Conservation (phyloP, 176 grass and related monocot species). For the Zizania latifolia region DNA sequence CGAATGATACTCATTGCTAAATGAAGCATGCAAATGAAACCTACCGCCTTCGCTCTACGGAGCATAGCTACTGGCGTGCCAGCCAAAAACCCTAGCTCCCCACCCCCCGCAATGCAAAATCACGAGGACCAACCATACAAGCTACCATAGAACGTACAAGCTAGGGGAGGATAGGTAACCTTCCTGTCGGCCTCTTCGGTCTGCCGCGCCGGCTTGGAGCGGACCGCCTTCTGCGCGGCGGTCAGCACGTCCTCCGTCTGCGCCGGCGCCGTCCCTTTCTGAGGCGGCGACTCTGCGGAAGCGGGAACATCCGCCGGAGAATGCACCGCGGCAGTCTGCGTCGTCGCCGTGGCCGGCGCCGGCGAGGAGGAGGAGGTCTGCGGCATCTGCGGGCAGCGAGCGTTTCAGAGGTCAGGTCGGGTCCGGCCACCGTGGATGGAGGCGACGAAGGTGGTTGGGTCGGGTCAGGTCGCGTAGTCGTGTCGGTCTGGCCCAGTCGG, state of each 20-base stretch:
- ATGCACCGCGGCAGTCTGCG: not conserved
- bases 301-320: not conserved
- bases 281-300: not conserved
- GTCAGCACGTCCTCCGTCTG: slow-evolving; percentile 18
- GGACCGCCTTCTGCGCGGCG: slow-evolving; percentile 43
- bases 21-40: not conserved
- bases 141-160: not conserved
- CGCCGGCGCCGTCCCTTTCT: not conserved
- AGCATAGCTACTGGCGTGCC: not conserved
- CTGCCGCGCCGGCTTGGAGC: slow-evolving; percentile 42
- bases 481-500: not conserved
- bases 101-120: not conserved
- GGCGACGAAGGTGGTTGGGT: not conserved
- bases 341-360: no score
- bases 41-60: not conserved
- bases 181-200: slow-evolving; percentile 46
- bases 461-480: no score
- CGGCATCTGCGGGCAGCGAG: slow-evolving; percentile 16
- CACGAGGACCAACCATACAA: no score
- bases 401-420: not conserved
- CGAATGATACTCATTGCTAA: not conserved
- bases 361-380: slow-evolving; percentile 2
- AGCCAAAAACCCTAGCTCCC: slow-evolving; percentile 5
- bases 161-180: no score
- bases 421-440: not conserved